A percentile compares a stretch with the other conserved stretches of the same genome.
Conservation (phyloP, 805 yeast genomes). For the Ogataea siamensis region DNA sequence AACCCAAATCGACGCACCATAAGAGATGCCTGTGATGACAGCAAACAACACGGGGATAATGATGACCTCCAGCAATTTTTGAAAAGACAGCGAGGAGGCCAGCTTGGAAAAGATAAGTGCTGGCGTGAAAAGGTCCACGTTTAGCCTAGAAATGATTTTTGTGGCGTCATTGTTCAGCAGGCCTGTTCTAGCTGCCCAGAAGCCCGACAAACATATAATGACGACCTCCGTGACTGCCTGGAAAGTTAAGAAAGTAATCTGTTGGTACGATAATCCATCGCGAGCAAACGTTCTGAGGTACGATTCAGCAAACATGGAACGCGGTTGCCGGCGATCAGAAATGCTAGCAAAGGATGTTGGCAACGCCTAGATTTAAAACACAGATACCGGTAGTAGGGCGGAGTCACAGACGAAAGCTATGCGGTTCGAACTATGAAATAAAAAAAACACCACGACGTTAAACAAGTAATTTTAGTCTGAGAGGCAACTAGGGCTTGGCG, state of each 20-base stretch:
- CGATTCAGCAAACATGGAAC: constrained; percentile 11
- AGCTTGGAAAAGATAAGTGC: constrained; percentile 86
- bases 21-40: constrained; percentile 78
- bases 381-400: neutral
- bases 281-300: constrained; percentile 5
- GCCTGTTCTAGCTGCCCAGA: constrained; percentile 74
- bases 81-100: constrained; percentile 63
- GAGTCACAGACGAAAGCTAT: neutral
- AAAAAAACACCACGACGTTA: neutral
- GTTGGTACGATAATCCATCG: constrained; percentile 26
- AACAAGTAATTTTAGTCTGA: neutral
- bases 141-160: constrained; percentile 69
- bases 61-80: constrained; percentile 75
- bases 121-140: constrained; percentile 93
- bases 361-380: too few relatives aligned
- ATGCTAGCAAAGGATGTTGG: neutral
- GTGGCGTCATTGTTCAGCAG: constrained; percentile 71
- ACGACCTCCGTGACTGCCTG: constrained; percentile 93
- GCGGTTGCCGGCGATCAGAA: constrained; percentile 7
- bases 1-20: constrained; percentile 54
- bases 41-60: constrained; percentile 83
- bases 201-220: constrained; percentile 81
- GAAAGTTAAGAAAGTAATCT: constrained; percentile 68
- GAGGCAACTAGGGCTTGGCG: constrained; percentile 1
- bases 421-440: neutral